phyloP scores from a whole-genome alignment of 441 rosid species.

The Pelargonium fulgidum region DNA sequence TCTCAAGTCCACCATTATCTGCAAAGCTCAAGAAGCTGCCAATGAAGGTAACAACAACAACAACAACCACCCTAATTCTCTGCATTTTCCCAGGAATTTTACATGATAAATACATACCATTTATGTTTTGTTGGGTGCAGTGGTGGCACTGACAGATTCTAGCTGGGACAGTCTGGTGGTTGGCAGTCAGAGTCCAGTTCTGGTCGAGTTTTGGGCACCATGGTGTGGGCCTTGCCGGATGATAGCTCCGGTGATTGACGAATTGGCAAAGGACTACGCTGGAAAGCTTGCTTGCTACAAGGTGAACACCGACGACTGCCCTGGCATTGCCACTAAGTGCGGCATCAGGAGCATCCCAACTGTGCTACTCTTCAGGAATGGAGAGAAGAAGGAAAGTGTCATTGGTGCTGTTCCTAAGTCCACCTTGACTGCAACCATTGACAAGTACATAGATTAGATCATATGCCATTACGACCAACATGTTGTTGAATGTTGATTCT shows the following conservation, averaged over 20 bases:
- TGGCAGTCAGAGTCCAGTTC: constrained; percentile 52
- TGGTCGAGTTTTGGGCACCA: constrained; percentile 97
- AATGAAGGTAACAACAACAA: neutral
- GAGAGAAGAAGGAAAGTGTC: constrained; percentile 87
- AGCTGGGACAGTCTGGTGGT: constrained; percentile 74
- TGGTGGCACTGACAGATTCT: constrained; percentile 45
- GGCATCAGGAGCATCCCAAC: constrained; percentile 93
- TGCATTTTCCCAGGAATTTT: neutral
- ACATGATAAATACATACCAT: no score
- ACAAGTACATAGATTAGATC: constrained; percentile 38
- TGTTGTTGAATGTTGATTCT: no score
- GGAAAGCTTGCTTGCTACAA: constrained; percentile 84
- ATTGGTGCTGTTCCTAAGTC: constrained; percentile 84
- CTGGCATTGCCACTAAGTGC: constrained; percentile 55
- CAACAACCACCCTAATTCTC: neutral
- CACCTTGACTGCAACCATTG: constrained; percentile 62
- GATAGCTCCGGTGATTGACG: constrained; percentile 81
- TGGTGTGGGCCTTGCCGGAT: constrained; percentile 98
- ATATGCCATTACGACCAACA: no score
- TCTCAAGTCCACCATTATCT: neutral
- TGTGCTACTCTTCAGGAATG: constrained; percentile 68
- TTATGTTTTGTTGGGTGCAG: constrained; percentile 27
- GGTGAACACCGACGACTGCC: constrained; percentile 83
- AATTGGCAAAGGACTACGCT: constrained; percentile 59
- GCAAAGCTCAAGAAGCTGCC: constrained; percentile 1